phyloP scores from a whole-genome alignment of 768 basidiomycete species.

The Hygrophoropsis aurantiaca region DNA sequence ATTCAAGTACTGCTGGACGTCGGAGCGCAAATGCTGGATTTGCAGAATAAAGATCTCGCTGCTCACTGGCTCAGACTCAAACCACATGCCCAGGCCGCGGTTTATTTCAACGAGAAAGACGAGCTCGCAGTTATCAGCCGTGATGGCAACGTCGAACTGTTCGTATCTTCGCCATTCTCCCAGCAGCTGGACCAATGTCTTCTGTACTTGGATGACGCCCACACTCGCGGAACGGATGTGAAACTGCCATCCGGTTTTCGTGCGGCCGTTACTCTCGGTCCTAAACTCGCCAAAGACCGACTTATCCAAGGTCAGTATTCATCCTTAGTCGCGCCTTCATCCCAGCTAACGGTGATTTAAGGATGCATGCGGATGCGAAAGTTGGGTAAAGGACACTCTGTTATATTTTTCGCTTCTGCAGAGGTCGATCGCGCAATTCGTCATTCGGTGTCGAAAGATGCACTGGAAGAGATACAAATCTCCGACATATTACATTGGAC shows the following conservation, averaged over 20 bases:
- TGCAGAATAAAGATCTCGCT: conserved; percentile 40
- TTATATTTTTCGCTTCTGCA: conserved; percentile 46
- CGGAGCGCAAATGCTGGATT: conserved; percentile 54
- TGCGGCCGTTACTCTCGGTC: conserved; percentile 49
- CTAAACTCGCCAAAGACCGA: conserved; percentile 51
- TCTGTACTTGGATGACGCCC: conserved; percentile 40
- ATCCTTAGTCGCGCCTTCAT: not conserved
- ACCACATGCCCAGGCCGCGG: conserved; percentile 34
- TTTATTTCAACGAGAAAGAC: conserved; percentile 42
- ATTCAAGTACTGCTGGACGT: conserved; percentile 51
- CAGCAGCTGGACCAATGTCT: conserved; percentile 35
- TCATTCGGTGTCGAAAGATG: conserved; percentile 11
- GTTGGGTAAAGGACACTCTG: conserved; percentile 45
- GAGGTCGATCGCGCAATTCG: conserved; percentile 41
- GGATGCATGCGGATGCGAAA: conserved; percentile 57
- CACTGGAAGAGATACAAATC: conserved; percentile 5
- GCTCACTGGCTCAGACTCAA: conserved; percentile 17
- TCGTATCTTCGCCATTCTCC: conserved; percentile 32
- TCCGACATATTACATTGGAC: conserved; percentile 43
- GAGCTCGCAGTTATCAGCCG: conserved; percentile 32
- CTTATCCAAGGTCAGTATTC: conserved; percentile 45
- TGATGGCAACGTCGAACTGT: conserved; percentile 26
- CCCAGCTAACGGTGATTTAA: conserved; percentile 18
- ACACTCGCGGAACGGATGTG: conserved; percentile 51
- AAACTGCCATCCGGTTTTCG: conserved; percentile 42